phyloP scores from a whole-genome alignment of 805 yeast species.

The Jamesozyma spencerorum region DNA sequence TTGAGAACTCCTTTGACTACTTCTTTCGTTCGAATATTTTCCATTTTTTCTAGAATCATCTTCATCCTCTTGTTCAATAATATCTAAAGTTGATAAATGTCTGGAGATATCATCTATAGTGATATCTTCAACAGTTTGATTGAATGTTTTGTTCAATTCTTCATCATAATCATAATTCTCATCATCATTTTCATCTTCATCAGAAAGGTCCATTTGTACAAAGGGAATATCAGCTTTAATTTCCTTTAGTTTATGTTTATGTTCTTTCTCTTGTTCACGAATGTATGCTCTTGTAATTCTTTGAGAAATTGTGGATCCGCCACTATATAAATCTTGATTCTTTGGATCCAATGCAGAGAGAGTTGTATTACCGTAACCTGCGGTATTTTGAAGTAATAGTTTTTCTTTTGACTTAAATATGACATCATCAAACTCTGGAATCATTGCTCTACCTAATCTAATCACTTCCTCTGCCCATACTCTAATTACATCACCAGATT shows the following conservation, averaged over 20 bases:
- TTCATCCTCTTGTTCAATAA: constrained; percentile 13
- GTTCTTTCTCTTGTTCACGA: constrained; percentile 2
- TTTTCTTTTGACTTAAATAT: constrained; percentile 14
- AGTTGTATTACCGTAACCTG: neutral
- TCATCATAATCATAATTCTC: constrained; percentile 31
- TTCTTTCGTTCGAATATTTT: neutral
- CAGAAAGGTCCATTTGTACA: constrained; percentile 21
- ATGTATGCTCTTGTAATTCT: constrained; percentile 21
- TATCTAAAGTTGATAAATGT: constrained; percentile 30
- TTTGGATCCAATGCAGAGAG: neutral
- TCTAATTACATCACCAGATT: constrained; percentile 41
- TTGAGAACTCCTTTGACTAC: neutral
- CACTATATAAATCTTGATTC: neutral
- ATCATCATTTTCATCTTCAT: constrained; percentile 30
- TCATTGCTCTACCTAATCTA: constrained; percentile 51
- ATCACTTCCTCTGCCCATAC: constrained; percentile 60
- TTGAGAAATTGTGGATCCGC: constrained; percentile 12
- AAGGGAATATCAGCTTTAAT: constrained; percentile 20
- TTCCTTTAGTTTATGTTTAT: constrained; percentile 1
- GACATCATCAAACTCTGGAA: constrained; percentile 36
- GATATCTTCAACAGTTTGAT: constrained; percentile 32
- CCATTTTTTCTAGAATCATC: neutral
- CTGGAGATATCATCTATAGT: constrained; percentile 32
- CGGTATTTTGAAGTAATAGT: neutral
- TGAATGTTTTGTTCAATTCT: constrained; percentile 30